These are phyloP conservation scores for Arxiozyma bovina DNA, from an alignment of 1,139 yeast species.

Conservation along the genomic window DNA sequence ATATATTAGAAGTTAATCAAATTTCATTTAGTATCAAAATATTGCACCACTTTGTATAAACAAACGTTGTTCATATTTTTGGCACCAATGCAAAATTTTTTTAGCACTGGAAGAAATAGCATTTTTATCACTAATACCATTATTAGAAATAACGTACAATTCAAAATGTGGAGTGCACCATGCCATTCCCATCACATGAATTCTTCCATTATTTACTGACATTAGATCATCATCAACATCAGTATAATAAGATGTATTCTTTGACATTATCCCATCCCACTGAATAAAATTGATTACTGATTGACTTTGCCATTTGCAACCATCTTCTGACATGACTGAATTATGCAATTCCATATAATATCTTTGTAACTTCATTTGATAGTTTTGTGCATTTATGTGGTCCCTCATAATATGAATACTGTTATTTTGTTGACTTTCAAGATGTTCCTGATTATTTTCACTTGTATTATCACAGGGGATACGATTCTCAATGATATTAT, in stretches of 20 bases:
- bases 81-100: constrained; percentile 49
- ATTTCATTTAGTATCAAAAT: constrained; percentile 25
- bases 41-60: constrained; percentile 59
- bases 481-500: background rate
- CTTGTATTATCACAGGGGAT: background rate
- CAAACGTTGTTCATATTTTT: constrained; percentile 45
- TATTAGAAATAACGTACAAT: constrained; percentile 44
- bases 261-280: constrained; percentile 27
- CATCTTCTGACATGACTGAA: constrained; percentile 23
- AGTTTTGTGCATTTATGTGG: constrained; percentile 4
- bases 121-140: constrained; percentile 40
- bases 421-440: background rate
- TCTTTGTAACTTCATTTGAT: constrained; percentile 19
- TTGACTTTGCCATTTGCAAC: constrained; percentile 16
- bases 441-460: background rate
- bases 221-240: constrained; percentile 5
- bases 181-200: constrained; percentile 40
- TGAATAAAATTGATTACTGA: constrained; percentile 27
- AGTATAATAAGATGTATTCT: background rate
- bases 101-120: constrained; percentile 45
- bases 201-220: constrained; percentile 18
- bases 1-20: no score
- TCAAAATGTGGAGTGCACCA: constrained; percentile 53
- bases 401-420: background rate
- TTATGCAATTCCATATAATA: constrained; percentile 24